A percentile compares a stretch with the other conserved stretches of the same genome.
Evolutionary conservation across 2,329 filamentous ascomycete genomes (phyloP).

Genomic region (Periglandula ipomoeae): DNA sequence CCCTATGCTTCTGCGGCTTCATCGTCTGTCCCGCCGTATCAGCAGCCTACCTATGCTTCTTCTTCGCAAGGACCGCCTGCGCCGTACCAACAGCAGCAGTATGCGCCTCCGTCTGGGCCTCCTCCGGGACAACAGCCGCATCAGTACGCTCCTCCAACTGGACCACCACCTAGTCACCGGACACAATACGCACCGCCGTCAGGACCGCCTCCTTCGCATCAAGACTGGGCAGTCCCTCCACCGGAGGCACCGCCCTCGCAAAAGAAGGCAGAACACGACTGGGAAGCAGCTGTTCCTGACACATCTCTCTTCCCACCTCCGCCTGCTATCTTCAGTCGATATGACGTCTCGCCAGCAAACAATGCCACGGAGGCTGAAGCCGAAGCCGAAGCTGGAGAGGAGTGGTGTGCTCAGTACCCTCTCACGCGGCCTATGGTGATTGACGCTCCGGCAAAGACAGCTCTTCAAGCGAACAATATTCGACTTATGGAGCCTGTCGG

Average conservation of each 20-base stretch:
- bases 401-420: constrained; percentile 55
- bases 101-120: constrained; percentile 21
- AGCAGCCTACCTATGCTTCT: constrained; percentile 13
- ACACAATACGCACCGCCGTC: constrained; percentile 18
- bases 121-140: constrained; percentile 17
- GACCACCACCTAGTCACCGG: constrained; percentile 16
- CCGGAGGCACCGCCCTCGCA: constrained; percentile 23
- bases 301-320: constrained; percentile 65
- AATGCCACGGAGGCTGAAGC: constrained; percentile 60
- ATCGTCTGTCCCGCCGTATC: constrained; percentile 13
- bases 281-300: constrained; percentile 62
- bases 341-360: constrained; percentile 55
- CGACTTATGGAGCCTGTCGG: constrained; percentile 41
- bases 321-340: constrained; percentile 54
- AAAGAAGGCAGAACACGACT: constrained; percentile 47
- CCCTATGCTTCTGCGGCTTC: constrained; percentile 4
- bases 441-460: constrained; percentile 34
- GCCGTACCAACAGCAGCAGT: constrained; percentile 9
- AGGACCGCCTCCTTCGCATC: constrained; percentile 19
- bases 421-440: constrained; percentile 45
- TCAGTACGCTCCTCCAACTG: constrained; percentile 24
- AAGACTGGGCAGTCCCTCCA: constrained; percentile 26
- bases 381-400: constrained; percentile 54
- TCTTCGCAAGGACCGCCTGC: constrained; percentile 23
- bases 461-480: constrained; percentile 43